Base-by-base conservation (phyloP, 129 eudicot species). In the Helianthus tuberosus region DNA sequence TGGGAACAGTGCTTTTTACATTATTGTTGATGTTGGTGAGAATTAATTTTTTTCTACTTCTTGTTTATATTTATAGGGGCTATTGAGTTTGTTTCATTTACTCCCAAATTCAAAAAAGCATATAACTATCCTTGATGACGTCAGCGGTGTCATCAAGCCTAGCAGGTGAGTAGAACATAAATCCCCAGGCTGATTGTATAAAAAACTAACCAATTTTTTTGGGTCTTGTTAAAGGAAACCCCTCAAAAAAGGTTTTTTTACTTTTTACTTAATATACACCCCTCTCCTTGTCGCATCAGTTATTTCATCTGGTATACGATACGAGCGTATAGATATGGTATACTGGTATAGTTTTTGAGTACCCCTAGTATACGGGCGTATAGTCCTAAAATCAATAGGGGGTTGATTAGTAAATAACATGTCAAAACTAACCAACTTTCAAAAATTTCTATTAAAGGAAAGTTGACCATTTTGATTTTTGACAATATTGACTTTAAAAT, bases 121-220 rank as follows among this genome's bases (percentile, higher is more conserved):
- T 17, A 50, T 91, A 16, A 83, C 86, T 1, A 91, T 91, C 54
- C 97, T 91, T 41, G 87, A 84, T 7, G 95, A 86, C 69, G 81
- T 86, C 20, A 88, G 87, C 38, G 97, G 97, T 47, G 75, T 88
- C 77, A 62, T 91, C 74, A 88, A 91, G 76, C 96, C 97, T 80
- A 74, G 89, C 77, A 91, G 91, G 97, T 91, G 67, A 81, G 62
- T 38, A 58, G 38, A 75, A 52, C 52, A 63, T 16, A 12, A 63
- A 16, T 35, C 54, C 41, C 52, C 4, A 5, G 11, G 23, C 35
- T 5, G 23, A 17, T 20, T 55, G 32, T 55, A 9, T 55, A n/a
- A 55, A 55, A 17, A 55, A 20, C 62, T 3, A 55, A 20, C 6
- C 36, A 2, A n/a, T n/a, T n/a, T 17, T 13, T 55, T 55, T 8